Evolutionary conservation across 768 basidiomycete species (phyloP).

Genomic region (Lentinula guzmanii): DNA sequence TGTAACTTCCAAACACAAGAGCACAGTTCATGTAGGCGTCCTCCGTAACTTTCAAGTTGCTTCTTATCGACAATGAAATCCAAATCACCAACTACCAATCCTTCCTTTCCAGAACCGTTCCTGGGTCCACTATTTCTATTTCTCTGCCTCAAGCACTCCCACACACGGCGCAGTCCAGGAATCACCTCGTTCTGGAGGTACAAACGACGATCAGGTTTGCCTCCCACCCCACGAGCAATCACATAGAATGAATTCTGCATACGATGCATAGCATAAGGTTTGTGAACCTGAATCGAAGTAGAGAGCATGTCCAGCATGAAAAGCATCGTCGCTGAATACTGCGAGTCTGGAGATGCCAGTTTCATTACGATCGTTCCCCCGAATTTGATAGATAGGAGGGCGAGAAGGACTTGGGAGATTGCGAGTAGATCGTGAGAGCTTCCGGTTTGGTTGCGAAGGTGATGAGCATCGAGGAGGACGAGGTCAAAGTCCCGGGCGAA

Average conservation of each 20-base stretch:
- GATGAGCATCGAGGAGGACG: constrained; percentile 27
- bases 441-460: constrained; percentile 14
- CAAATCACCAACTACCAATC: constrained; percentile 15
- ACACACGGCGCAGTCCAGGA: constrained; percentile 16
- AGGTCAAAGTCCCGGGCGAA: constrained; percentile 16
- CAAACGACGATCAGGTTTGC: constrained; percentile 8
- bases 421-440: constrained; percentile 18
- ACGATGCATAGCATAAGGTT: constrained; percentile 21
- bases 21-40: constrained; percentile 16
- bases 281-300: constrained; percentile 16
- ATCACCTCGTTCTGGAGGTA: constrained; percentile 8
- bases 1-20: neutral
- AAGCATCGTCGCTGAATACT: constrained; percentile 21
- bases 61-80: constrained; percentile 20
- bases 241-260: constrained; percentile 23
- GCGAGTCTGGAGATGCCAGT: constrained; percentile 18
- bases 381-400: constrained; percentile 13
- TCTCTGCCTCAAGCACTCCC: constrained; percentile 15
- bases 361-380: constrained; percentile 24
- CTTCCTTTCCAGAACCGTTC: constrained; percentile 7
- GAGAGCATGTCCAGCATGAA: constrained; percentile 23
- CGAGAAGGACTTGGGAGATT: constrained; percentile 23
- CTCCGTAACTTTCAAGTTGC: constrained; percentile 14
- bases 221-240: constrained; percentile 21
- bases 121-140: neutral